phyloP scores from a whole-genome alignment of 768 basidiomycete species.

The Russula abietina region DNA sequence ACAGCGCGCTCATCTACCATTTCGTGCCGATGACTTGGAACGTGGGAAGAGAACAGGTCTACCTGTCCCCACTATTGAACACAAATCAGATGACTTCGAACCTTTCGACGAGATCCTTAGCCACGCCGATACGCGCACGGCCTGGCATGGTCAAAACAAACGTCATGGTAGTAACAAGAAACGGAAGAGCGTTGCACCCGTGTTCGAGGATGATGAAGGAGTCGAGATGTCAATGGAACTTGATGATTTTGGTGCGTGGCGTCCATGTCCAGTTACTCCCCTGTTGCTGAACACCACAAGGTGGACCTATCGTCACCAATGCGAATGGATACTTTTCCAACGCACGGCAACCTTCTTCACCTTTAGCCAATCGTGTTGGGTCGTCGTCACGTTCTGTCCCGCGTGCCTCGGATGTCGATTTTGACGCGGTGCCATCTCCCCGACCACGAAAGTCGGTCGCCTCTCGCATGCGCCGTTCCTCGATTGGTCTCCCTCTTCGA shows the following conservation, averaged over 20 bases:
- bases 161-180: slow-evolving; percentile 35
- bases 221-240: slow-evolving; percentile 79
- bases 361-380: slow-evolving; percentile 31
- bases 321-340: slow-evolving; percentile 32
- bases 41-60: slow-evolving; percentile 80
- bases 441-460: slow-evolving; percentile 27
- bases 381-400: slow-evolving; percentile 31
- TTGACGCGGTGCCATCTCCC: slow-evolving; percentile 34
- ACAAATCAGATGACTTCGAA: slow-evolving; percentile 77
- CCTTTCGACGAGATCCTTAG: slow-evolving; percentile 69
- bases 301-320: slow-evolving; percentile 24
- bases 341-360: slow-evolving; percentile 27
- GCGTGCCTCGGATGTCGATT: slow-evolving; percentile 33
- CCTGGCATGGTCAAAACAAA: slow-evolving; percentile 45
- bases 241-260: slow-evolving; percentile 51
- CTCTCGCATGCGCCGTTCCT: slow-evolving; percentile 25
- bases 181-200: slow-evolving; percentile 33
- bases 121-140: slow-evolving; percentile 62
- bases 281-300: not conserved
- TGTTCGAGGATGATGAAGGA: slow-evolving; percentile 34
- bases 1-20: slow-evolving; percentile 67
- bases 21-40: slow-evolving; percentile 67
- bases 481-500: slow-evolving; percentile 18
- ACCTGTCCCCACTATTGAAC: slow-evolving; percentile 58
- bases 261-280: slow-evolving; percentile 12